Percentiles rank a stretch among this genome's conserved stretches.
Evolutionary conservation across 2,329 filamentous ascomycete genomes (phyloP).

Genomic region (Penicillium aurantiogriseum): DNA sequence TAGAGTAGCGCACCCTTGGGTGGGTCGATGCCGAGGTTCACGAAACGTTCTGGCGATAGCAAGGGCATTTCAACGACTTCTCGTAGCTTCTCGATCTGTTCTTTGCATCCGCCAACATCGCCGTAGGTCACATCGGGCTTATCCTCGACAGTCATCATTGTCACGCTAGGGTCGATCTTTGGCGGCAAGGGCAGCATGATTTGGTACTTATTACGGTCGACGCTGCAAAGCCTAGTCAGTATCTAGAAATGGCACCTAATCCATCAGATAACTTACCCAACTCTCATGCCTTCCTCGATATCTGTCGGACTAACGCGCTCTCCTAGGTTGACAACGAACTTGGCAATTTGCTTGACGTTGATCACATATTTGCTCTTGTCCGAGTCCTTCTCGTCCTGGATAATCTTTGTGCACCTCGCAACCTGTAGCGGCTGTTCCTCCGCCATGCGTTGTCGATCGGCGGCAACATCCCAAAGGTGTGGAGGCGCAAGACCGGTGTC

Average conservation of each 20-base stretch:
- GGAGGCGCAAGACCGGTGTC: conserved; percentile 97
- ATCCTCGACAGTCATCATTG: conserved; percentile 99
- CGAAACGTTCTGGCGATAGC: conserved; percentile 92
- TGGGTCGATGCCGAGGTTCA: conserved; percentile 97
- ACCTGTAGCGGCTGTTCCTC: conserved; percentile 98
- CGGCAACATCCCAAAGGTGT: conserved; percentile 97
- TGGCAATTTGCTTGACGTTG: conserved; percentile 99
- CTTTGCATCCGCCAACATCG: conserved; percentile 97
- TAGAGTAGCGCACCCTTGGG: conserved; percentile 97
- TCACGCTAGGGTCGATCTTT: conserved; percentile 98
- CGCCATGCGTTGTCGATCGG: conserved; percentile 96
- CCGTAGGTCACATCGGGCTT: conserved; percentile 99
- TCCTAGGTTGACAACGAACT: conserved; percentile 97
- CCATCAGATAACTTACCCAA: conserved; percentile 58
- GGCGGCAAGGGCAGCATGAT: conserved; percentile 93
- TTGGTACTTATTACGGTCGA: conserved; percentile 98
- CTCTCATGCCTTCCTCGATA: conserved; percentile 99
- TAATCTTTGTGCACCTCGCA: conserved; percentile 98
- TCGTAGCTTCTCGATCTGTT: conserved; percentile 97
- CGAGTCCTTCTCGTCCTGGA: conserved; percentile 89
- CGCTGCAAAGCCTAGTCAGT: conserved; percentile 47
- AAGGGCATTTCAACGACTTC: conserved; percentile 99
- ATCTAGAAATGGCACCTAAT: neutral
- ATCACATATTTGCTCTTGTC: conserved; percentile 99
- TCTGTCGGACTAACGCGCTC: conserved; percentile 96